Evolutionary conservation across 2,329 filamentous ascomycete species (phyloP).

Genomic region (Pseudonectria foliicola): DNA sequence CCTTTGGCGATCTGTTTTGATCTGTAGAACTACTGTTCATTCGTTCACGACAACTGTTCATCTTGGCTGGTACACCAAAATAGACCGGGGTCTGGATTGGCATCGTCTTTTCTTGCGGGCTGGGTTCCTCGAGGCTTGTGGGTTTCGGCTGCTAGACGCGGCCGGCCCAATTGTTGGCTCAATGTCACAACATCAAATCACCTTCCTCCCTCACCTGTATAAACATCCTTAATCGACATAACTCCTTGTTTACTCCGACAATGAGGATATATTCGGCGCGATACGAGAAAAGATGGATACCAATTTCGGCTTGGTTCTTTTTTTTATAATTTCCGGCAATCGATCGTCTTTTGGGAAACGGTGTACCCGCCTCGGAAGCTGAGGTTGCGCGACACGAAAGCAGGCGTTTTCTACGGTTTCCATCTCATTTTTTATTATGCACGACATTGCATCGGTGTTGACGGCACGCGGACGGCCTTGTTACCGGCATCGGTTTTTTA

Average conservation of each 20-base stretch:
- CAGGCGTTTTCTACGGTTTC: conserved; percentile 30
- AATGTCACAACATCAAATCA: conserved; percentile 15
- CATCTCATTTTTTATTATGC: conserved; percentile 27
- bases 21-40: conserved; percentile 29
- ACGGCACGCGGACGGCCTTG: conserved; percentile 17
- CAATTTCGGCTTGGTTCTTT: conserved; percentile 32
- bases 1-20: conserved; percentile 29
- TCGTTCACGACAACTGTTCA: conserved; percentile 37
- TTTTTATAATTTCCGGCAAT: conserved; percentile 19
- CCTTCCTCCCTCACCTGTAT: conserved; percentile 33
- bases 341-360: conserved; percentile 20
- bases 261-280: conserved; percentile 32
- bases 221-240: conserved; percentile 45
- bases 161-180: conserved; percentile 23
- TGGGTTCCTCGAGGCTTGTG: conserved; percentile 30
- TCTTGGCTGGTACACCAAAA: conserved; percentile 44
- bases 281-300: conserved; percentile 40
- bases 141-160: conserved; percentile 20
- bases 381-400: conserved; percentile 37
- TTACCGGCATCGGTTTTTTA: conserved; percentile 20
- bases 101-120: conserved; percentile 35
- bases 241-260: conserved; percentile 24
- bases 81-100: conserved; percentile 28
- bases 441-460: conserved; percentile 41
- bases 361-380: conserved; percentile 26